Evolutionary conservation across 257 asterid species (phyloP).

Genomic region (Cinchona pubescens): DNA sequence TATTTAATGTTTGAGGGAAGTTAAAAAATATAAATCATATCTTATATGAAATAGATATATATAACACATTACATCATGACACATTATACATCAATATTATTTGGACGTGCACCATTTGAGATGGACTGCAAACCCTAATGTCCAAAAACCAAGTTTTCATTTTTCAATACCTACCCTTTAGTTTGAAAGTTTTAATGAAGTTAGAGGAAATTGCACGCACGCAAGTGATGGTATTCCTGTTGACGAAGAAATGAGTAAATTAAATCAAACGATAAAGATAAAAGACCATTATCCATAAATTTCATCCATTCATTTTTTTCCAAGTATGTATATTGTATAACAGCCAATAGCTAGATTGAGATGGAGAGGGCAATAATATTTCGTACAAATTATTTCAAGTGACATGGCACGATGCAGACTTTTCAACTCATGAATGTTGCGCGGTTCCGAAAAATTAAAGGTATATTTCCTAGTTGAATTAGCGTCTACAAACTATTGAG

Average conservation of each 20-base stretch:
- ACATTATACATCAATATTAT: background rate
- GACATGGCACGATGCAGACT: too few relatives aligned
- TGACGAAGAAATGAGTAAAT: background rate
- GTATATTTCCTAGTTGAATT: too few relatives aligned
- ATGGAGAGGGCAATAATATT: too few relatives aligned
- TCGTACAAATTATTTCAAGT: too few relatives aligned
- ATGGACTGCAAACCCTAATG: constrained; percentile 11
- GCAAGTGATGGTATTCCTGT: background rate
- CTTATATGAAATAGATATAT: too few relatives aligned
- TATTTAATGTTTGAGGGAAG: constrained; percentile 1
- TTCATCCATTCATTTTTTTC: background rate
- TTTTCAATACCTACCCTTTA: constrained; percentile 29
- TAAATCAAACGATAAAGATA: background rate
- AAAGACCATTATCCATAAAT: background rate
- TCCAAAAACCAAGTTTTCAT: constrained; percentile 8
- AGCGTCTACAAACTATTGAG: too few relatives aligned
- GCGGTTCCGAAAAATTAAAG: too few relatives aligned
- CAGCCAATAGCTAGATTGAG: too few relatives aligned
- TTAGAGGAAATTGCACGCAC: background rate
- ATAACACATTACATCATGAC: background rate
- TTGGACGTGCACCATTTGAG: constrained; percentile 9
- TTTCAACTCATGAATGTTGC: too few relatives aligned
- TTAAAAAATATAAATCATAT: too few relatives aligned
- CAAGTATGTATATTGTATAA: too few relatives aligned
- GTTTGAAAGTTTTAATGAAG: background rate